Evolutionary conservation across 768 basidiomycete species (phyloP), one percentile per base, ranked within the genome.

Genomic region (Hirschioporus abietinus): DNA sequence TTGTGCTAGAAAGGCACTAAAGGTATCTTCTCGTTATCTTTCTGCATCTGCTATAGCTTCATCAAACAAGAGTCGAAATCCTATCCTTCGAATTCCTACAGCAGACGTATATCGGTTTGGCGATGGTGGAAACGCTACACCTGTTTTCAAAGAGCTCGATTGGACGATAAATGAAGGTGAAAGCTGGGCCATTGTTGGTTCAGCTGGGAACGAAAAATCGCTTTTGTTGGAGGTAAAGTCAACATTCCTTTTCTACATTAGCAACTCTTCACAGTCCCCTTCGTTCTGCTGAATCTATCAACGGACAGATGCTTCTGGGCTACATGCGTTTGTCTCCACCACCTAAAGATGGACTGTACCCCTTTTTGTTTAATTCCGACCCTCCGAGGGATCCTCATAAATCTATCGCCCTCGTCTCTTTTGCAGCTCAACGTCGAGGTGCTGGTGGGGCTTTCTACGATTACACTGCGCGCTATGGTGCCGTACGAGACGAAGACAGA

Each of bases 401-500:
- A 8, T 76, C 76, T 35, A 73, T 92, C 35, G 78, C 82, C 18
- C 74, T 87, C 35, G 89, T 93, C 9, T 87, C 89, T 0, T 92
- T 92, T 68, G 82, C 87, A 0, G 87, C 90, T 68, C 82, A 87
- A 20, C 79, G 83, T 1, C 79, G 82, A 23, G 79, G 80, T 0
- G 78, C 82, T 0, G 86, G 86, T 0, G 88, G 89, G 8, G 91
- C 84, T 12, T 99, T 99, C 78, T 91, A 91, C 68, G 96, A 99
- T 77, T 97, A 91, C 72, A 91, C 94, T 0, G 94, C 95, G 1
- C 87, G 95, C 1, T 99, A 98, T 74, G 94, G 93, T 24, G 90
- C 92, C 0, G 84, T 95, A 52, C 81, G 91, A 20, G 95, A 96
- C 20, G 92, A 90, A 72, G 96, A 96, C 72, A 83, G 84, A 30